These are phyloP conservation scores for Scheffersomyces stipitis DNA, from an alignment of 805 yeast species.

Conservation along the genomic window DNA sequence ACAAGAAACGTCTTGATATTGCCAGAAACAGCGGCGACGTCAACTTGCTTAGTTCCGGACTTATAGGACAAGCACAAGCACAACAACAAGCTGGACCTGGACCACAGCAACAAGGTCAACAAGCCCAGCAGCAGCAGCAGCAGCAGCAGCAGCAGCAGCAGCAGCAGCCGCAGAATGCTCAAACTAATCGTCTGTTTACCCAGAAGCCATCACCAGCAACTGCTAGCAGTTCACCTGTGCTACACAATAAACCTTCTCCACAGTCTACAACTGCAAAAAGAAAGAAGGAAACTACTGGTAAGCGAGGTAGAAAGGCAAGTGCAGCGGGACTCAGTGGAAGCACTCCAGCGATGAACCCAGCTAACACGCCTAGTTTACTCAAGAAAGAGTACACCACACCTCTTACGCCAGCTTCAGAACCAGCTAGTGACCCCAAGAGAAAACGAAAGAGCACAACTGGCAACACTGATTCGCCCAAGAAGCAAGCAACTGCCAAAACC, in stretches of 20 bases:
- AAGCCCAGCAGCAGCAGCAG: constrained; percentile 6
- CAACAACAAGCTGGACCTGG: constrained; percentile 6
- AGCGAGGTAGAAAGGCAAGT: constrained; percentile 35
- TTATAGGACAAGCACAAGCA: constrained; percentile 11
- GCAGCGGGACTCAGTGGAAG: constrained; percentile 11
- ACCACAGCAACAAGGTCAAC: constrained; percentile 12
- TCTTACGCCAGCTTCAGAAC: constrained; percentile 42
- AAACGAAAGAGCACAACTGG: constrained; percentile 27
- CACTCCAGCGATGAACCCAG: constrained; percentile 9
- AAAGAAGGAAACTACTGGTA: constrained; percentile 30
- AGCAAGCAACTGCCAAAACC: constrained; percentile 15
- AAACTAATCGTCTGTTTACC: constrained; percentile 4
- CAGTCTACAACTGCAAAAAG: constrained; percentile 17
- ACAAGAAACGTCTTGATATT: constrained; percentile 62
- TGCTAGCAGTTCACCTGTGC: constrained; percentile 31
- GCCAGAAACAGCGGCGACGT: constrained; percentile 39
- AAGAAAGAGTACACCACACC: constrained; percentile 41
- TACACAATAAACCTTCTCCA: constrained; percentile 37
- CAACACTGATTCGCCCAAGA: constrained; percentile 35
- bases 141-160: constrained; percentile 8
- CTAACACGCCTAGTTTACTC: constrained; percentile 18
- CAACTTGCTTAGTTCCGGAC: constrained; percentile 14
- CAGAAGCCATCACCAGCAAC: constrained; percentile 24
- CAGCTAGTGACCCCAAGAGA: constrained; percentile 25
- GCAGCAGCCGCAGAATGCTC: constrained; percentile 8